These are phyloP conservation scores for Choanephora cucurbitarum DNA, from an alignment of 371 early-diverging fungal genomes.

Conservation along the genomic window DNA sequence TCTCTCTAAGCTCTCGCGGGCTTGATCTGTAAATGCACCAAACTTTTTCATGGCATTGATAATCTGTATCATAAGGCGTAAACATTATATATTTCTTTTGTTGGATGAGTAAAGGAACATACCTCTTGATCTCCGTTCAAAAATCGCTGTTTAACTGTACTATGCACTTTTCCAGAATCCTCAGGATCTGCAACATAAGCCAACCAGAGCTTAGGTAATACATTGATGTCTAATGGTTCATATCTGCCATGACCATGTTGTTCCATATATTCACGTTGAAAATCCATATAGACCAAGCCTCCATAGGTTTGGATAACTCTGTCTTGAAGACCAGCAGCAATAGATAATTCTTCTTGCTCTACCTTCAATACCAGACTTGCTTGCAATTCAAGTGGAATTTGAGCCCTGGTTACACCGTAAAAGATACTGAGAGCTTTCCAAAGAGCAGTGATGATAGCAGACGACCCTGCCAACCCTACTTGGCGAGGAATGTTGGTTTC, in stretches of 20 bases:
- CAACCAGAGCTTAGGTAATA: slow-evolving; percentile 50
- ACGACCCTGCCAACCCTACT: slow-evolving; percentile 75
- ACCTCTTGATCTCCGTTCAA: slow-evolving; percentile 60
- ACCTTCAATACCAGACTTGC: slow-evolving; percentile 63
- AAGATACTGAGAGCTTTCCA: slow-evolving; percentile 55
- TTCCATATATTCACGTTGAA: slow-evolving; percentile 56
- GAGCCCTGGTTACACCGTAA: slow-evolving; percentile 39
- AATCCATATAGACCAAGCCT: slow-evolving; percentile 74
- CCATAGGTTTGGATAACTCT: slow-evolving; percentile 67
- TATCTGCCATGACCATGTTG: slow-evolving; percentile 62
- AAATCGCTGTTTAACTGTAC: slow-evolving; percentile 58
- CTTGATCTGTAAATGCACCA: slow-evolving; percentile 51
- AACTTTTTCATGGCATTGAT: slow-evolving; percentile 61
- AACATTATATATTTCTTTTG: neutral
- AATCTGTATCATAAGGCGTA: slow-evolving; percentile 33
- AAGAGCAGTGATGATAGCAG: slow-evolving; percentile 65
- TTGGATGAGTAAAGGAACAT: neutral
- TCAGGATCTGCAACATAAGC: slow-evolving; percentile 68
- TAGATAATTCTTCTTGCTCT: slow-evolving; percentile 64
- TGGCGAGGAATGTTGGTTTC: slow-evolving; percentile 73
- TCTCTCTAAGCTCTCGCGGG: slow-evolving; percentile 26
- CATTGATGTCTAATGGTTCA: slow-evolving; percentile 32
- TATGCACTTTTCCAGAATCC: slow-evolving; percentile 71
- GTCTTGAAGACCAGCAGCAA: slow-evolving; percentile 72
- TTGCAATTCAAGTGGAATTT: slow-evolving; percentile 55